Evolutionary conservation across 805 yeast genomes (phyloP).

Genomic region (Yarrowia divulgata): DNA sequence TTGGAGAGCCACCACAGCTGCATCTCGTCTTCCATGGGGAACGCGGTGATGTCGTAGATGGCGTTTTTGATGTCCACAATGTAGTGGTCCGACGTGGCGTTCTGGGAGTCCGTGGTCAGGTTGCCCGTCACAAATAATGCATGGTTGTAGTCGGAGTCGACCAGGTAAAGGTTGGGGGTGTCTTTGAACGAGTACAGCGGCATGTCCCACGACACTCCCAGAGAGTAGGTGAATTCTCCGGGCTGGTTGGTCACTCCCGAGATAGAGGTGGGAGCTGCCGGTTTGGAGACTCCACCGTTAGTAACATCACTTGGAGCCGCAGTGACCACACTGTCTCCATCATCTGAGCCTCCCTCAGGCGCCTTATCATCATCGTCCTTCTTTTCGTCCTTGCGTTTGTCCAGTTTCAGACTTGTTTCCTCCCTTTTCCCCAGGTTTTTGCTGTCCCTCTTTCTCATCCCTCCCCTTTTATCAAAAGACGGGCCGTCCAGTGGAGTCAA

Average conservation of each 20-base stretch:
- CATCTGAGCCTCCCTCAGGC: neutral
- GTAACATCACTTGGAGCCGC: conserved; percentile 9
- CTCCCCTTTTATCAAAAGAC: neutral
- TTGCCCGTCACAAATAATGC: conserved; percentile 71
- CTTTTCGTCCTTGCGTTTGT: neutral
- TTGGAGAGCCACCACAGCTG: conserved; percentile 42
- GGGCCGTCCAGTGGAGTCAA: no score
- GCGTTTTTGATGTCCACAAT: conserved; percentile 30
- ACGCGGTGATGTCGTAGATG: conserved; percentile 44
- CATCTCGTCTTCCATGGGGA: conserved; percentile 23
- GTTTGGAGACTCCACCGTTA: neutral
- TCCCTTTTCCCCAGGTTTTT: neutral
- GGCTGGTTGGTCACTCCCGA: neutral
- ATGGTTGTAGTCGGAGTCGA: conserved; percentile 74
- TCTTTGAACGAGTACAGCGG: conserved; percentile 40
- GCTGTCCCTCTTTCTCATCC: neutral
- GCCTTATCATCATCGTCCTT: neutral
- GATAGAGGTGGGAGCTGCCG: neutral
- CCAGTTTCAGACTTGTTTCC: neutral
- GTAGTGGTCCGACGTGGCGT: conserved; percentile 27
- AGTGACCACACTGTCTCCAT: neutral
- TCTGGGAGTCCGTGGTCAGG: conserved; percentile 49
- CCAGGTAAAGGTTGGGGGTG: conserved; percentile 51
- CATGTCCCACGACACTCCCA: conserved; percentile 57
- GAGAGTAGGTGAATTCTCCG: conserved; percentile 54